Percentiles rank a stretch among this genome's conserved stretches.
Conservation (phyloP, 768 basidiomycete genomes). For the Pilatotrama ljubarskyi region DNA sequence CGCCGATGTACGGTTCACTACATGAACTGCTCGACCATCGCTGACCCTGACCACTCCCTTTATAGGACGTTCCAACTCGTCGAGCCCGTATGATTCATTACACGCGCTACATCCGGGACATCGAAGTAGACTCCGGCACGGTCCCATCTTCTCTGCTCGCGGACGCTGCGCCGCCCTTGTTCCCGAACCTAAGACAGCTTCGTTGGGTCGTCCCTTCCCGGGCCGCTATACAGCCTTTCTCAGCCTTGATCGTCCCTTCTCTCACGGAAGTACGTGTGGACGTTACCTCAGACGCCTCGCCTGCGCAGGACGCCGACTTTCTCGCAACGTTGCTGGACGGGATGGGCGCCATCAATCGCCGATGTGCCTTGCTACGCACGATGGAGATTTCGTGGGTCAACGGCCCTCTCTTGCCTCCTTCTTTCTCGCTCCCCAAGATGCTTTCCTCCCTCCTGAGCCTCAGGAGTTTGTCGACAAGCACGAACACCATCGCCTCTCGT, state of each 20-base stretch:
- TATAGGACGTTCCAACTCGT: not conserved
- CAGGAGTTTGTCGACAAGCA: not conserved
- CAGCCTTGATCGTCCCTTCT: not conserved
- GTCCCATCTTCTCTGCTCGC: not conserved
- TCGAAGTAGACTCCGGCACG: not conserved
- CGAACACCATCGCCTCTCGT: not conserved
- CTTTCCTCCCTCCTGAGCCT: not conserved
- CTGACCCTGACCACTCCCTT: not conserved
- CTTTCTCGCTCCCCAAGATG: not conserved
- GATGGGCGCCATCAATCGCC: not conserved
- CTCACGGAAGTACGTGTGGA: not conserved
- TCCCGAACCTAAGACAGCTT: not conserved
- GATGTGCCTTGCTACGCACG: not conserved
- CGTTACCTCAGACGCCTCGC: not conserved
- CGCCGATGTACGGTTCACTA: not conserved
- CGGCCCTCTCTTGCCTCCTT: not conserved
- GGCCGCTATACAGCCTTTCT: not conserved
- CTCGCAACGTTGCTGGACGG: not conserved
- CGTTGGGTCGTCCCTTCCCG: not conserved
- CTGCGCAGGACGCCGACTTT: not conserved
- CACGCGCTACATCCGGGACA: not conserved
- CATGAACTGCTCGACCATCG: not conserved
- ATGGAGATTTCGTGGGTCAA: not conserved
- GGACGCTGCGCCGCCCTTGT: not conserved
- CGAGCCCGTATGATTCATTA: not conserved